Evolutionary conservation across 805 yeast genomes (phyloP), one percentile per base, ranked within the genome.

Genomic region (Soucietia sequanensis): DNA sequence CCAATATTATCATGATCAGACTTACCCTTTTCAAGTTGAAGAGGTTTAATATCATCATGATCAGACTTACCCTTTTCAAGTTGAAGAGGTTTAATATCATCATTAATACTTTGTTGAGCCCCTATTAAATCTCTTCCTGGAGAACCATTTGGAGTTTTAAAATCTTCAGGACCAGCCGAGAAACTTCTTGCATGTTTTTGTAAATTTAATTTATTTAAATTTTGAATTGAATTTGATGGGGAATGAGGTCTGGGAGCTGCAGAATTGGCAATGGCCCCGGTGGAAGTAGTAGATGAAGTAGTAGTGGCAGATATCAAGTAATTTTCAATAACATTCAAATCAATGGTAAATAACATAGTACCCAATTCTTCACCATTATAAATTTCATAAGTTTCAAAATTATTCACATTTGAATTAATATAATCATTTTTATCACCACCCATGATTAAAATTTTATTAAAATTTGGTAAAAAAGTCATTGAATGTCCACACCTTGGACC

Each of bases 401-500:
- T 69, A 25, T 47, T 67, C 5, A 60, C 65, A 39, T 69, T 72
- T 17, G 68, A 69, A 18, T 65, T 54, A 29, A 81, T 80, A 49
- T 76, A 80, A 52, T 85, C 91, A 43, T 78, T 75, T 46, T 80
- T 75, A 58, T 88, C 95, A 39, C 99, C 98, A 28, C 99, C 99
- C 85, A 95, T 81, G 11, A 91, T 76, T 9, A 90, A 54, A 23
- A 91, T 52, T 59, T 81, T 85, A 50, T 86, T 78, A 41, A 76
- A 77, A 17, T 70, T 75, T 31, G 81, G 68, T 37, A 84, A 58
- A 34, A 78, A 81, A 1, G 97, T 80, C 62, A 91, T 65, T 6
- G 95, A 79, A 60, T 93, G 99, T 7, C 98, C 98, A 42, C 91
- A 85, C 48, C 97, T 77, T 10, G 93, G 79, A 29, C 90, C 85